Percentiles rank a stretch among this genome's conserved stretches.
These are phyloP conservation scores for Komagataella phaffii DNA, from an alignment of 805 yeast genomes.

Conservation along the genomic window DNA sequence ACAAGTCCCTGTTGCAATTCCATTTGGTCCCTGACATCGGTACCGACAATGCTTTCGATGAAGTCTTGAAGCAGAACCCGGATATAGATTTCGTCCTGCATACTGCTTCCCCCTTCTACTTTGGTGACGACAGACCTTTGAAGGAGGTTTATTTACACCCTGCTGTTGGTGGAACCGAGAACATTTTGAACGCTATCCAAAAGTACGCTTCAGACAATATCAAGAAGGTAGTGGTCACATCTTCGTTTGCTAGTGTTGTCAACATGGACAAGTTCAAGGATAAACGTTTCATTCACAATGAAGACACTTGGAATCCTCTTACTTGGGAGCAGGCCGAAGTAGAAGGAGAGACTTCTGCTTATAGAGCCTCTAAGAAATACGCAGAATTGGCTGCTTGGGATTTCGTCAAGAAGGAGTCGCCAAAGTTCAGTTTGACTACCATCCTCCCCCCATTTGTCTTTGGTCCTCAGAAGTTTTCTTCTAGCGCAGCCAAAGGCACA, in stretches of 20 bases:
- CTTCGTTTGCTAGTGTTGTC: constrained; percentile 35
- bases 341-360: constrained; percentile 12
- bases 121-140: constrained; percentile 23
- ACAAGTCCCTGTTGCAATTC: constrained; percentile 8
- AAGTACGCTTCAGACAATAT: constrained; percentile 27
- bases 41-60: constrained; percentile 30
- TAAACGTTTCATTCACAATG: constrained; percentile 7
- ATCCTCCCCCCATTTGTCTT: constrained; percentile 31
- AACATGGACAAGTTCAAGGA: constrained; percentile 9
- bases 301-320: constrained; percentile 22
- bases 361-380: constrained; percentile 31
- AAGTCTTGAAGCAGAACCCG: constrained; percentile 24
- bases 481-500: constrained; percentile 11
- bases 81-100: constrained; percentile 33
- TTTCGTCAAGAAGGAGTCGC: constrained; percentile 24
- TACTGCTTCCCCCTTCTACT: constrained; percentile 36
- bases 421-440: constrained; percentile 23
- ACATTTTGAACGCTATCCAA: constrained; percentile 30
- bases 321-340: constrained; percentile 18
- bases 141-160: constrained; percentile 40
- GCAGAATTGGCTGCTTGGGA: constrained; percentile 54
- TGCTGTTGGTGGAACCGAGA: constrained; percentile 41
- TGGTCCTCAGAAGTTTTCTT: constrained; percentile 34
- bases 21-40: constrained; percentile 20
- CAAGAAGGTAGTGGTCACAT: constrained; percentile 38